Conservation (phyloP, 1,284 basidiomycete species). For the Ustilago hordei region DNA sequence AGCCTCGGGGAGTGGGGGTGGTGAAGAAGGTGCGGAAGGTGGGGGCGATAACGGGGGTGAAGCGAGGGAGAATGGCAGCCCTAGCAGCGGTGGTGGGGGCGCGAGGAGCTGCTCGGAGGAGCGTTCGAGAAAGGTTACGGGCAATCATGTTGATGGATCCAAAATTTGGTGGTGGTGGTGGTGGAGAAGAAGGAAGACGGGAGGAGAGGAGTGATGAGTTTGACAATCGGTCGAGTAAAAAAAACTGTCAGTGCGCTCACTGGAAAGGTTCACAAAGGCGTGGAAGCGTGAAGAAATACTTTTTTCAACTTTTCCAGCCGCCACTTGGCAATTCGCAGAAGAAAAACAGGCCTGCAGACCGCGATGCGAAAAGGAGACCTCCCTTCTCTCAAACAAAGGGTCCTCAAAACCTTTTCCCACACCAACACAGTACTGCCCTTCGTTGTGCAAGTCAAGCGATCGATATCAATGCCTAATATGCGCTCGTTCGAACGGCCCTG, state of each 20-base stretch:
- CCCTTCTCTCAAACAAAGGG: not conserved
- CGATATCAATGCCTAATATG: not conserved
- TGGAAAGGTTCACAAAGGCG: not conserved
- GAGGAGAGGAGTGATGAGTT: conserved; percentile 1
- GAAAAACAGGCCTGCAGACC: conserved; percentile 4
- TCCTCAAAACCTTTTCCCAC: not conserved
- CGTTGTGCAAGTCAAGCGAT: not conserved
- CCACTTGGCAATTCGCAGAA: not conserved
- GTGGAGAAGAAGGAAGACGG: conserved; percentile 6
- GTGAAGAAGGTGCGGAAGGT: conserved; percentile 21
- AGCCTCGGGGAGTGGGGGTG: conserved; percentile 14
- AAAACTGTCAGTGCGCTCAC: conserved; percentile 22
- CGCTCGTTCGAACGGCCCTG: too few relatives aligned
- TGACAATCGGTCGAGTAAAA: conserved; percentile 18
- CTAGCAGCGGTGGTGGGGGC: conserved; percentile 1
- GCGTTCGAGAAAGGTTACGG: conserved; percentile 21
- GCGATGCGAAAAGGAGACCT: not conserved
- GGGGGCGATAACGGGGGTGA: not conserved
- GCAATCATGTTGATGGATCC: conserved; percentile 21
- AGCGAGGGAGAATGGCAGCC: not conserved
- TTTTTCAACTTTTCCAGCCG: not conserved
- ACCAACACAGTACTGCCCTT: not conserved
- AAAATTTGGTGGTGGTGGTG: not conserved
- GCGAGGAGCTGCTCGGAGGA: conserved; percentile 21
- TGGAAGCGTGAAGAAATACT: conserved; percentile 31